Percentiles rank a stretch among this genome's conserved stretches.
Evolutionary conservation across 202 grass and related monocot genomes (phyloP).

Genomic region (Setaria italica): DNA sequence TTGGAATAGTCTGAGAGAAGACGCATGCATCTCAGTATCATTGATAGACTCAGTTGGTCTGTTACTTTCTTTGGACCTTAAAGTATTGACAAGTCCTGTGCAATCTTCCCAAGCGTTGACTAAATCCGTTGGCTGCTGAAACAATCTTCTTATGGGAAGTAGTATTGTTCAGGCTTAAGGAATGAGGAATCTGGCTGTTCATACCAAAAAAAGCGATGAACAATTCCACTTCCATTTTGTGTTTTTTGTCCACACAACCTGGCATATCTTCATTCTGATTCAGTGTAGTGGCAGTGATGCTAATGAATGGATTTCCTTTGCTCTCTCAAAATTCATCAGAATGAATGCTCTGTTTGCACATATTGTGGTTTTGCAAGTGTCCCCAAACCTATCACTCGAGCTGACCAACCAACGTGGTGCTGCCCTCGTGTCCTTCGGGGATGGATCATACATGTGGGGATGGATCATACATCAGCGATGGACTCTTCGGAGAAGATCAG

Average conservation of each 20-base stretch:
- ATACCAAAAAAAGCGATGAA: neutral
- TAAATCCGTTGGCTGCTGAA: neutral
- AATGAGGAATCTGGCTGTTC: slow-evolving; percentile 14
- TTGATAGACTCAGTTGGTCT: neutral
- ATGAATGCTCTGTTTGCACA: too few species aligned
- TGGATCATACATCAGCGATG: too few species aligned
- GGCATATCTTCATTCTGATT: neutral
- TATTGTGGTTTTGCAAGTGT: too few species aligned
- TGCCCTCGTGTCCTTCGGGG: too few species aligned
- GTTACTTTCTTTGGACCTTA: neutral
- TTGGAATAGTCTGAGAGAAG: slow-evolving; percentile 8
- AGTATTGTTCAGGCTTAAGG: neutral
- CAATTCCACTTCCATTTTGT: neutral
- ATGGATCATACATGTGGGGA: too few species aligned
- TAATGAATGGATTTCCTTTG: neutral
- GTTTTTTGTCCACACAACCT: neutral
- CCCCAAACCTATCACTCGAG: too few species aligned
- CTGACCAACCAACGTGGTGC: too few species aligned
- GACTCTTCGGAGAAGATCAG: too few species aligned
- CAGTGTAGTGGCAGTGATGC: neutral
- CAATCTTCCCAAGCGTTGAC: neutral
- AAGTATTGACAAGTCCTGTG: neutral
- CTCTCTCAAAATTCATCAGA: neutral
- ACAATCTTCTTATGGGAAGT: neutral
- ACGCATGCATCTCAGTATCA: neutral